Base-by-base conservation (phyloP, 2,329 filamentous ascomycete species). In the Daldinia eschscholtzii region DNA sequence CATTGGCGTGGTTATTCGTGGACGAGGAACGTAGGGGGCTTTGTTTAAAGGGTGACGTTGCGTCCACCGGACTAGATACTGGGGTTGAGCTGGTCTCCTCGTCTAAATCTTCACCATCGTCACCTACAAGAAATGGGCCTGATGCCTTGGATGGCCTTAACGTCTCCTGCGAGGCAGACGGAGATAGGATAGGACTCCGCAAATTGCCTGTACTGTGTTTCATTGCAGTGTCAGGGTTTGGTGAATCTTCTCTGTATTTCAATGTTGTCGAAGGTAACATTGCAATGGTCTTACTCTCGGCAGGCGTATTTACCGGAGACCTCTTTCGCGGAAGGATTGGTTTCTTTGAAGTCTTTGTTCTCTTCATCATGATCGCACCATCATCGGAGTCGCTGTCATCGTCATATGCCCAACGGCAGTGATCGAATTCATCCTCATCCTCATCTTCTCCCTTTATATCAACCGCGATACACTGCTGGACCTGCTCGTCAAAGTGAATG, bases 401-500 rank as follows among this genome's bases (percentile, higher is more conserved):
- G 46, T 83, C 84, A 65, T 81, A 84, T 74, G 64, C 67, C 78
- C 77, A 76, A 28, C 68, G 63, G 69, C 68, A 30, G 59, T 67
- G 39, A 4, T 86, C 86, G 3, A 85, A 81, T 26, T 89, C 86
- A 12, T 93, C 89, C 13, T 92, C 89, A 10, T 92, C 89, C 30
- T 92, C 89, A 55, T 94, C 91, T 26, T 91, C 91, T 71, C 92
- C 89, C 81, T 97, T 97, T 74, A 89, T 87, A 37, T 98, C 94
- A 35, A 99, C 89, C 6, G 96, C 96, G 72, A 98, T 98, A 79
- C 94, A 98, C 79, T 98, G 95, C 78, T 94, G 91, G 2, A 99
- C 96, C 81, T 95, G 92, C 77, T 98, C 93, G 77, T 98, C 96
- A 80, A 99, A 99, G 76, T 97, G 93, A 72, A 99, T 98, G 78